A percentile compares a stretch with the other conserved stretches of the same genome.
These are phyloP conservation scores for Coemansia sp. DNA, from an alignment of 192 early-diverging fungal species.

Conservation along the genomic window DNA sequence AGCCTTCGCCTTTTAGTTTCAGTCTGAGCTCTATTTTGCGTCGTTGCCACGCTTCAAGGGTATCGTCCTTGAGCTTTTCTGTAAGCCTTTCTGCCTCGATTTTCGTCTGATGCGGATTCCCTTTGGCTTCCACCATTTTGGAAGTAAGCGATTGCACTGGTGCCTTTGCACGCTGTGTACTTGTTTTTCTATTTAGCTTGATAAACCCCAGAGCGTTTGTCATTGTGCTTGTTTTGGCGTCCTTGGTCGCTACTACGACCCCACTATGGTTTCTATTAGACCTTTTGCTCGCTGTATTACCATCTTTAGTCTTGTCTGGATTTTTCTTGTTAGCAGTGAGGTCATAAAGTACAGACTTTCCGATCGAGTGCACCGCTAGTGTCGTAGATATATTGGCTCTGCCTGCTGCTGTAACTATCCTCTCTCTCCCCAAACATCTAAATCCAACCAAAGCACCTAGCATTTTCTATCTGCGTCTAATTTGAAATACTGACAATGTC, in stretches of 20 bases:
- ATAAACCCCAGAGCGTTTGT: conserved; percentile 14
- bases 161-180: not conserved
- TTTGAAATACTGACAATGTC: not conserved
- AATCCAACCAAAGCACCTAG: not conserved
- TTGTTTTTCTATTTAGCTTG: conserved; percentile 15
- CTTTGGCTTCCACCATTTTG: conserved; percentile 16
- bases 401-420: not conserved
- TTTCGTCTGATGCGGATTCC: conserved; percentile 24
- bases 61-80: conserved; percentile 22
- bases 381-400: conserved; percentile 4
- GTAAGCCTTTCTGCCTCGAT: conserved; percentile 15
- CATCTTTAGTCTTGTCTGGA: not conserved
- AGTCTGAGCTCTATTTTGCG: conserved; percentile 54
- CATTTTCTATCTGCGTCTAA: not conserved
- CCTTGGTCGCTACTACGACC: not conserved
- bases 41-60: conserved; percentile 43
- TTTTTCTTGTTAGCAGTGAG: not conserved
- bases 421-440: not conserved
- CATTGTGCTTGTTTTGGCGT: not conserved
- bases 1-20: conserved; percentile 28
- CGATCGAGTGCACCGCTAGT: not conserved
- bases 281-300: not conserved
- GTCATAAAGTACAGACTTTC: conserved; percentile 2
- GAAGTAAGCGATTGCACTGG: conserved; percentile 24
- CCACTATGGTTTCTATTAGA: not conserved